These are phyloP conservation scores for Eucalyptus coolabah DNA, from an alignment of 345 rosid genomes.

Conservation along the genomic window DNA sequence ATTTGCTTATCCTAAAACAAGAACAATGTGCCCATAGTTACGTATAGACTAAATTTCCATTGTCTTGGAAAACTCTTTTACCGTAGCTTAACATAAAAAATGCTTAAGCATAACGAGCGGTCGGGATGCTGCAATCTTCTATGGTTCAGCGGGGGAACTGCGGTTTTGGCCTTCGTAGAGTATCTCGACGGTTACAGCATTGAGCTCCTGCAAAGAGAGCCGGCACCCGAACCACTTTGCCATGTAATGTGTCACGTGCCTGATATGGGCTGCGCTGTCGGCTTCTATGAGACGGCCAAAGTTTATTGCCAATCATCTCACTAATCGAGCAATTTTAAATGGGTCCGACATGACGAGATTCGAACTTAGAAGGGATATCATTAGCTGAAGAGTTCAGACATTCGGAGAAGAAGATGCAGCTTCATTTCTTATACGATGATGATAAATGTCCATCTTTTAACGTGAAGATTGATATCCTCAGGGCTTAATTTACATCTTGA, in stretches of 20 bases:
- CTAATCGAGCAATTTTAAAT: neutral
- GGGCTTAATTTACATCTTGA: neutral
- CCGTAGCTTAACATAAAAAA: neutral
- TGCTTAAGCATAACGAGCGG: neutral
- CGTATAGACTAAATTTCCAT: neutral
- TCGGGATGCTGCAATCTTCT: neutral
- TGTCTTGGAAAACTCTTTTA: neutral
- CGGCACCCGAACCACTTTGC: neutral
- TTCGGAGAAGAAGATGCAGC: neutral
- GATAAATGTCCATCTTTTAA: neutral
- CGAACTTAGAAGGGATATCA: neutral
- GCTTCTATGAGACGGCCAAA: neutral
- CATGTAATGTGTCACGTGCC: neutral
- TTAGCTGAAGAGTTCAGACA: neutral
- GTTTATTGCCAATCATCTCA: neutral
- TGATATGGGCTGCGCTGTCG: neutral
- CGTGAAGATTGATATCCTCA: neutral
- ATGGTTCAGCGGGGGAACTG: constrained; percentile 7
- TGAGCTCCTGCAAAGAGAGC: constrained; percentile 23
- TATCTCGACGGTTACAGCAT: constrained; percentile 7
- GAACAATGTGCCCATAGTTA: neutral
- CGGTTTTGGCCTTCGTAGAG: neutral
- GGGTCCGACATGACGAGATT: neutral
- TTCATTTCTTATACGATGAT: neutral
- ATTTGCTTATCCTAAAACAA: neutral